Evolutionary conservation across 192 early-diverging fungal species (phyloP).

Genomic region (Cladochytrium replicatum): DNA sequence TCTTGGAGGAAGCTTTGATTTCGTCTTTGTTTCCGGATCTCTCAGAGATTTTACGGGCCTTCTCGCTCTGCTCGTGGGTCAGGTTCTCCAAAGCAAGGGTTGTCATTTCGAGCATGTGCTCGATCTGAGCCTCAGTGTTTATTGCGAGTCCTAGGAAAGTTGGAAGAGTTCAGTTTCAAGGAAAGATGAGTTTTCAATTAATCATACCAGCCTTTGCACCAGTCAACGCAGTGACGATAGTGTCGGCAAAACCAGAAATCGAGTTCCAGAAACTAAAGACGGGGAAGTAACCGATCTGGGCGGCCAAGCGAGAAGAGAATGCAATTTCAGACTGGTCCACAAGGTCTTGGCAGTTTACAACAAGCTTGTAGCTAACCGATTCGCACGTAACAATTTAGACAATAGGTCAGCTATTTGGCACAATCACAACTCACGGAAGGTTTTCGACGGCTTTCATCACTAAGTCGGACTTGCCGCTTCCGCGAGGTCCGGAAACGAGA

Average conservation of each 20-base stretch:
- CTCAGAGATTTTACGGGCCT: constrained; percentile 5
- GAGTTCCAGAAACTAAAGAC: constrained; percentile 67
- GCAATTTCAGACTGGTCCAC: constrained; percentile 63
- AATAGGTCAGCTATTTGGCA: too few relatives aligned
- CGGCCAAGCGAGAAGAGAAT: constrained; percentile 63
- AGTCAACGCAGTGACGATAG: constrained; percentile 75
- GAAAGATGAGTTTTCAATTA: background rate
- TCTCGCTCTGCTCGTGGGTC: constrained; percentile 19
- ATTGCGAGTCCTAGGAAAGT: constrained; percentile 51
- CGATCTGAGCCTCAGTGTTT: constrained; percentile 71
- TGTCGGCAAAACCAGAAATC: constrained; percentile 66
- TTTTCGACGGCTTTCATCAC: constrained; percentile 58
- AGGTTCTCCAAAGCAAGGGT: constrained; percentile 63
- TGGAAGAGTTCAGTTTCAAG: background rate
- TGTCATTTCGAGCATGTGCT: constrained; percentile 73
- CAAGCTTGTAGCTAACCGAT: constrained; percentile 46
- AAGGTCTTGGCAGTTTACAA: constrained; percentile 72
- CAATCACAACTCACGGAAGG: constrained; percentile 41
- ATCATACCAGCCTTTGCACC: constrained; percentile 70
- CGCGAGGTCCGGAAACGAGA: constrained; percentile 74
- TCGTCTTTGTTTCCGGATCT: constrained; percentile 3
- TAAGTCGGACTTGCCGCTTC: constrained; percentile 68
- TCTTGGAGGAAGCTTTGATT: background rate
- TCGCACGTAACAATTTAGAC: too few relatives aligned
- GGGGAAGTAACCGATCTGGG: constrained; percentile 86